These are phyloP conservation scores for Fusarium setosum DNA, from an alignment of 2,329 filamentous ascomycete genomes.

Conservation along the genomic window DNA sequence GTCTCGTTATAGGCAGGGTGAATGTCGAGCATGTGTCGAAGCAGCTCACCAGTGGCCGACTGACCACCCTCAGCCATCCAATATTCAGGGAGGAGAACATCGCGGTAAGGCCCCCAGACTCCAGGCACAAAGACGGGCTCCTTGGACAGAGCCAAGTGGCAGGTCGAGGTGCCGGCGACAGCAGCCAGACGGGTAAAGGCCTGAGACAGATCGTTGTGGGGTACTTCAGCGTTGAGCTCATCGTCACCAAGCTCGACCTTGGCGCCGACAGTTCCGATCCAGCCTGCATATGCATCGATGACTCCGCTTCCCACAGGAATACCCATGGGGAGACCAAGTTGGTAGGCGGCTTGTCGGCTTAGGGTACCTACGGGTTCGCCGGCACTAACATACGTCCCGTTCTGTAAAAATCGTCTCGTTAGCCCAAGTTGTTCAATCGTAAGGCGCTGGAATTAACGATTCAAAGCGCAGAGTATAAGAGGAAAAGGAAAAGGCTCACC, in stretches of 20 bases:
- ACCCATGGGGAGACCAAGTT: conserved; percentile 86
- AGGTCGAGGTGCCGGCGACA: conserved; percentile 96
- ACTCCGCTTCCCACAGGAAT: conserved; percentile 96
- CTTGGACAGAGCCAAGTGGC: conserved; percentile 94
- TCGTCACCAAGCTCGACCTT: conserved; percentile 81
- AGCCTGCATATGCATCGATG: conserved; percentile 98
- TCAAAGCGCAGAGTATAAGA: conserved; percentile 13
- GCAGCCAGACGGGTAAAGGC: conserved; percentile 93
- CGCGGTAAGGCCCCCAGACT: conserved; percentile 97
- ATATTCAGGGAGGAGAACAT: conserved; percentile 89
- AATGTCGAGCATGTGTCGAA: conserved; percentile 94
- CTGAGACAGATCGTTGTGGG: conserved; percentile 89
- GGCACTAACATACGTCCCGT: conserved; percentile 89
- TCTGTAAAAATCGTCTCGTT: conserved; percentile 64
- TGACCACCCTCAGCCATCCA: conserved; percentile 99
- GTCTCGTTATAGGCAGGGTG: conserved; percentile 91
- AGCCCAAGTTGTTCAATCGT: conserved; percentile 5
- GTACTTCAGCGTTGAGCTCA: conserved; percentile 72
- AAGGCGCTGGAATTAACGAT: not conserved
- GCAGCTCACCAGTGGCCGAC: conserved; percentile 92
- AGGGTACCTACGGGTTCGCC: conserved; percentile 90
- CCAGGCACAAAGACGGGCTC: conserved; percentile 94
- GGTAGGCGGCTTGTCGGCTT: conserved; percentile 82
- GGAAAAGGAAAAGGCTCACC: conserved; percentile 70
- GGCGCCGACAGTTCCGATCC: conserved; percentile 98